Percentiles rank a stretch among this genome's conserved stretches.
These are phyloP conservation scores for Thamnidium elegans DNA, from an alignment of 192 early-diverging fungal species.

Conservation along the genomic window DNA sequence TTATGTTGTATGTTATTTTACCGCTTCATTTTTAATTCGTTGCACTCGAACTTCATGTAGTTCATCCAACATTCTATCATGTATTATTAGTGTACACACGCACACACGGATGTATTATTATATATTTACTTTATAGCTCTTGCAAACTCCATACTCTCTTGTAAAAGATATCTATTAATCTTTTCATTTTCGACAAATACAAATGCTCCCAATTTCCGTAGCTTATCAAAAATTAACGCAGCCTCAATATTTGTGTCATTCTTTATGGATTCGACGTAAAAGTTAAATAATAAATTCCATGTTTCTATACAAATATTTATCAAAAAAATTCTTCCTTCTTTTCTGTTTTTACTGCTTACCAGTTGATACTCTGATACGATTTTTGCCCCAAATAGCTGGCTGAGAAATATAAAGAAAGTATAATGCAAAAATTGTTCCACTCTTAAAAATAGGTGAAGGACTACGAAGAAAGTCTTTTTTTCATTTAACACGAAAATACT, in stretches of 20 bases:
- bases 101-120: neutral
- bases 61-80: neutral
- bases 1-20: neutral
- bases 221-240: neutral
- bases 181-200: neutral
- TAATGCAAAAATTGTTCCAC: neutral
- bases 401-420: slow-evolving; percentile 7
- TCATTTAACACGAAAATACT: neutral
- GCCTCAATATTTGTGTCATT: neutral
- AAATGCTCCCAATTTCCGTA: neutral
- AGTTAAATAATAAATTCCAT: neutral
- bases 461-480: neutral
- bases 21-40: slow-evolving; percentile 1
- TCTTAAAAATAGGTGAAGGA: neutral
- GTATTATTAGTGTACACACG: neutral
- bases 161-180: neutral
- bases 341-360: slow-evolving; percentile 1
- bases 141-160: neutral
- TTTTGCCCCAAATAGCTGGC: neutral
- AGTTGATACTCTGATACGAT: neutral
- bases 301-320: neutral
- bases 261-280: neutral
- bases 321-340: neutral
- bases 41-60: neutral
- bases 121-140: neutral